Evolutionary conservation across 306 rosid genomes (phyloP), one percentile per base, ranked within the genome.

Genomic region (Prunus mume): DNA sequence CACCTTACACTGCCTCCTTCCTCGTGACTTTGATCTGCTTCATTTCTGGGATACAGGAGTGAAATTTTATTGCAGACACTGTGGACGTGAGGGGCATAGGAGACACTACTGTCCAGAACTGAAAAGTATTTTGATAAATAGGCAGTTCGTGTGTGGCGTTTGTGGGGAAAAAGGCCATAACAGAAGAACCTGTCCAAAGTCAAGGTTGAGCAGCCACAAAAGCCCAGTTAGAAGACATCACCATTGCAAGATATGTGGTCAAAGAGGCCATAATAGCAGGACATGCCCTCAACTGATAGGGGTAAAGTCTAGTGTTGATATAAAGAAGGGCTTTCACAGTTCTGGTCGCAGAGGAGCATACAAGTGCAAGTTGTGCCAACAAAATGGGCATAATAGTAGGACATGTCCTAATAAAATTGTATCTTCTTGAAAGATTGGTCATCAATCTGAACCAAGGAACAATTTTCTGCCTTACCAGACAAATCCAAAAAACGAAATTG

Each of bases 61-160:
- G 47, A 90, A 86, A 73, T 94, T 87, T 81, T 90, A 85, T 90
- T 91, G 98, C 79, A 80, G 75, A 83, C 85, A 89, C 83, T 94
- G 98, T 60, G 97, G 98, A 30, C 88, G 90, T 1, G 97, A 94
- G 88, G 98, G 98, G 69, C 97, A 94, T 76, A 79, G 98, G 76
- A 87, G 88, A 81, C 84, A 87, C 90, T 91, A 94, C 85, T 94
- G 96, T 78, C 96, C 97, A 19, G 94, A 90, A 77, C 90, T 91
- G 27, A 86, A 88, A 85, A 90, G 73, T 24, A 77, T 82, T 54
- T 78, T 72, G 74, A 65, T 63, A 8, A 84, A 69, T 41, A 71
- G 84, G 80, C 84, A 82, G 57, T 87, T 85, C 84, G 74, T 54
- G 12, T 94, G 97, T 65, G 70, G 85, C 9, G 55, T 75, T 20